phyloP scores from a whole-genome alignment of 805 yeast species.

The Phaffomyces opuntiae region DNA sequence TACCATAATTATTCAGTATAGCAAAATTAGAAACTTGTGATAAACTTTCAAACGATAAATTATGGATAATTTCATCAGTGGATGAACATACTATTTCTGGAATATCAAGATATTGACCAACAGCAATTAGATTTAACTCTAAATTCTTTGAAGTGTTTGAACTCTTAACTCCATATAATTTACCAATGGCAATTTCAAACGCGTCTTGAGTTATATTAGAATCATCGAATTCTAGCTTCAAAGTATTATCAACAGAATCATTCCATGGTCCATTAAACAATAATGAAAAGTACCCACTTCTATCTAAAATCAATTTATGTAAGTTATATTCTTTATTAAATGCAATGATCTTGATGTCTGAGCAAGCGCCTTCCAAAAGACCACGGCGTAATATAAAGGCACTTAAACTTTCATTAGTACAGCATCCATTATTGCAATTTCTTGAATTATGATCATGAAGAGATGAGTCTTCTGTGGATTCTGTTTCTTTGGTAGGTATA shows the following conservation, averaged over 20 bases:
- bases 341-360: constrained; percentile 42
- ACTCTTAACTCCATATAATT: constrained; percentile 39
- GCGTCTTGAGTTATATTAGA: constrained; percentile 35
- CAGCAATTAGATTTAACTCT: constrained; percentile 39
- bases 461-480: neutral
- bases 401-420: constrained; percentile 16
- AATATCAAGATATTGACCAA: constrained; percentile 43
- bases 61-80: constrained; percentile 31
- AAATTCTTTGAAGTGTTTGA: constrained; percentile 26
- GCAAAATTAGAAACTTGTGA: constrained; percentile 36
- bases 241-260: constrained; percentile 15
- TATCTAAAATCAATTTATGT: constrained; percentile 38
- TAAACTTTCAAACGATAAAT: constrained; percentile 30
- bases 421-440: constrained; percentile 25
- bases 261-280: constrained; percentile 40
- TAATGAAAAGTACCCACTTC: constrained; percentile 41
- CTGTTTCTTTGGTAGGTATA: constrained; percentile 5
- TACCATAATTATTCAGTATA: constrained; percentile 35
- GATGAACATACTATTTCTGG: constrained; percentile 37
- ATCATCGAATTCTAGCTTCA: constrained; percentile 34
- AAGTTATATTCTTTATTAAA: constrained; percentile 38
- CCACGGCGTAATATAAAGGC: constrained; percentile 33
- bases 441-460: neutral
- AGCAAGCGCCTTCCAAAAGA: constrained; percentile 37
- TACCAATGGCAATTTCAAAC: constrained; percentile 40